A percentile compares a stretch with the other conserved stretches of the same genome.
phyloP scores from a whole-genome alignment of 108 stramenopile species.

The Aurantiochytrium sp. region DNA sequence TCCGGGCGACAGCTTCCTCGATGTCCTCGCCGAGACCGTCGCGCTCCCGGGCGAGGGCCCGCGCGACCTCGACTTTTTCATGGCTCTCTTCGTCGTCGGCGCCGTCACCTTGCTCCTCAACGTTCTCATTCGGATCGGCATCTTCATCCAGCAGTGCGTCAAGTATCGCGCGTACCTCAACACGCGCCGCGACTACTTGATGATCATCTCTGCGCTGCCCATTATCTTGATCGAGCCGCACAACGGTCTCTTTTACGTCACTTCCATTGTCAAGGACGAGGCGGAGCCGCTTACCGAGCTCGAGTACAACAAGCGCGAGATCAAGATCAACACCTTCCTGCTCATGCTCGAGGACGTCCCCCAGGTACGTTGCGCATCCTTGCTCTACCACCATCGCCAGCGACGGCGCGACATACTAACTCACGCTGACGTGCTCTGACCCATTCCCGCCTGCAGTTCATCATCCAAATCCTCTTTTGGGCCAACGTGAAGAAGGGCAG shows the following conservation, averaged over 20 bases:
- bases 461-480: conserved; percentile 17
- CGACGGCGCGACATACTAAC: no score
- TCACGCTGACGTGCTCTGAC: no score
- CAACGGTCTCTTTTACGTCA: background rate
- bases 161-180: background rate
- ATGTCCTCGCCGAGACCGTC: background rate
- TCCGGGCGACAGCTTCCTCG: background rate
- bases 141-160: background rate
- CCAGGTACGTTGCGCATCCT: background rate
- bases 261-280: background rate
- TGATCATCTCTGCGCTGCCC: background rate
- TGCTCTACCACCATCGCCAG: background rate
- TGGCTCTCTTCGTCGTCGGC: background rate
- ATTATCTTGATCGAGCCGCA: background rate
- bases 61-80: background rate
- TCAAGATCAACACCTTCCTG: background rate
- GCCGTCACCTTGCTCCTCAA: background rate
- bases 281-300: background rate
- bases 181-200: background rate
- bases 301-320: background rate
- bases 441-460: background rate
- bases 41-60: background rate
- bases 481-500: background rate
- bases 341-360: conserved; percentile 11
- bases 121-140: background rate